Conservation (phyloP, 371 early-diverging fungal genomes). For the Batkoa obscura region DNA sequence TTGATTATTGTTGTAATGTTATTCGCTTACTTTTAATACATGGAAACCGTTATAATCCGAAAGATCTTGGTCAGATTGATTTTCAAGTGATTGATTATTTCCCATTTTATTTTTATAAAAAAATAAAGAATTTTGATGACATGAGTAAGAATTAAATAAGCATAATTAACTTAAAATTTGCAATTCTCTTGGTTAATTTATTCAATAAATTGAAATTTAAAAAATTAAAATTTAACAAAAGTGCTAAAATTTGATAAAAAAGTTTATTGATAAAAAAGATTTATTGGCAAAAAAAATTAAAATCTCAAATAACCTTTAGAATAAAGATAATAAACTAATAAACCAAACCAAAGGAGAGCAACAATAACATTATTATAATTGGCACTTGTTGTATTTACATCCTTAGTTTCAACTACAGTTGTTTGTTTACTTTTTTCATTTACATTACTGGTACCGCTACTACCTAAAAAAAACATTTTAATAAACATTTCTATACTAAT, state of each 20-base stretch:
- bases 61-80: constrained; percentile 1
- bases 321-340: not conserved
- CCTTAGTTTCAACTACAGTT: not conserved
- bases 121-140: too few species aligned
- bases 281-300: not conserved
- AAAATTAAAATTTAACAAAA: too few species aligned
- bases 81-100: constrained; percentile 9
- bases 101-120: constrained; percentile 13
- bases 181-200: too few species aligned
- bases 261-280: too few species aligned
- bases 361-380: not conserved
- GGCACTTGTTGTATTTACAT: not conserved
- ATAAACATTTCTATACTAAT: not conserved
- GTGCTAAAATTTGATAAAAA: too few species aligned
- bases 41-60: constrained; percentile 22
- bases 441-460: not conserved
- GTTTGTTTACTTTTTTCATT: not conserved
- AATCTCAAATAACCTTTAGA: not conserved
- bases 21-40: constrained; percentile 20
- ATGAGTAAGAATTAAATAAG: too few species aligned
- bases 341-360: not conserved
- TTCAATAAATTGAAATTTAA: too few species aligned
- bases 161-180: too few species aligned
- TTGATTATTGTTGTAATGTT: not conserved
- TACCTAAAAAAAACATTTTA: not conserved